phyloP scores from a whole-genome alignment of 176 grass and related monocot genomes.

The Stipa capillata region DNA sequence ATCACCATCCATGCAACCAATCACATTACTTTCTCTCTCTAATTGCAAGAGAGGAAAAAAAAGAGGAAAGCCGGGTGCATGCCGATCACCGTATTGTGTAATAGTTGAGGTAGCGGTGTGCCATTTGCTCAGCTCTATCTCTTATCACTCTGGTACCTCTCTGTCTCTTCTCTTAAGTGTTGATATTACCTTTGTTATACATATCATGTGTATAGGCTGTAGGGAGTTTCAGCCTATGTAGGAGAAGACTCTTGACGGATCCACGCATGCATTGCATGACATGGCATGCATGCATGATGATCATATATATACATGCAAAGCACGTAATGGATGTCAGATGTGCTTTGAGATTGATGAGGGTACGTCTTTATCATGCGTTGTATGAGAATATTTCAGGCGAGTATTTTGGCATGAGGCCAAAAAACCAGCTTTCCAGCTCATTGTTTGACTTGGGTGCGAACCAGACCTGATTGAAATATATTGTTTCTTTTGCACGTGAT shows the following conservation, averaged over 20 bases:
- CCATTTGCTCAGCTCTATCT: constrained; percentile 19
- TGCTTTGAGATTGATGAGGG: constrained; percentile 8
- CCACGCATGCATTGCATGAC: background rate
- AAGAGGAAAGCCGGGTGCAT: background rate
- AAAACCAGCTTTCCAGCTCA: background rate
- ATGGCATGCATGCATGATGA: background rate
- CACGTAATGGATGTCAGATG: constrained; percentile 3
- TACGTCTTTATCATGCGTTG: background rate
- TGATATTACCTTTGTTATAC: constrained; percentile 19
- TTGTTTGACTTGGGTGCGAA: constrained; percentile 2
- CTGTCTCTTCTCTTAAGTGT: constrained; percentile 22
- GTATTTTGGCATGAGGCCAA: too few relatives aligned
- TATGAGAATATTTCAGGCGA: background rate
- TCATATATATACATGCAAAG: too few relatives aligned
- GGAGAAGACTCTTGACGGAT: constrained; percentile 10
- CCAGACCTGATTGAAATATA: background rate
- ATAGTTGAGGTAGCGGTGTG: background rate
- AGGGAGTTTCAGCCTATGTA: constrained; percentile 15
- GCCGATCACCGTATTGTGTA: background rate
- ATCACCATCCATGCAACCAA: constrained; percentile 24
- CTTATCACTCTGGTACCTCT: constrained; percentile 31
- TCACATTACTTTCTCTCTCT: constrained; percentile 15
- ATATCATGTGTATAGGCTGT: constrained; percentile 5
- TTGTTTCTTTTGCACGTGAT: too few relatives aligned
- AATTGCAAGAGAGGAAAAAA: background rate